Percentiles rank a stretch among this genome's conserved stretches.
Evolutionary conservation across 257 asterid genomes (phyloP).

Genomic region (Anisodus tanguticus): DNA sequence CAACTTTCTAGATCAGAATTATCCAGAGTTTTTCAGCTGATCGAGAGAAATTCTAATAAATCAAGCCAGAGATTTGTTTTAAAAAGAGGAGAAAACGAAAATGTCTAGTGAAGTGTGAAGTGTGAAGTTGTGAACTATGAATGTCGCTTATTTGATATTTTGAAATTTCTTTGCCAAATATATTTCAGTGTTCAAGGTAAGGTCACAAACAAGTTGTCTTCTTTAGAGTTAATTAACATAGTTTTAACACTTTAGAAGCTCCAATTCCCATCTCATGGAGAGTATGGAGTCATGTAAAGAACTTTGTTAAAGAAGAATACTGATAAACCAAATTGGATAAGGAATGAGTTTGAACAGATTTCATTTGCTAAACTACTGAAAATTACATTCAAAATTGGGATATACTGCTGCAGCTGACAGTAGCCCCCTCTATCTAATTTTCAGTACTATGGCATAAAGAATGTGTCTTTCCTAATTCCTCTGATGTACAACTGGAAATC

Average conservation of each 20-base stretch:
- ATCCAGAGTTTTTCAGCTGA: not conserved
- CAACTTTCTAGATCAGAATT: not conserved
- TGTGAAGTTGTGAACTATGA: too few species aligned
- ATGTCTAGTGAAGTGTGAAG: too few species aligned
- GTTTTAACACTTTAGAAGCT: not conserved
- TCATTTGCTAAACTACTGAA: not conserved
- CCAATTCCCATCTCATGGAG: not conserved
- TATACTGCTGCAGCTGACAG: not conserved
- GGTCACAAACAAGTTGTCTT: not conserved
- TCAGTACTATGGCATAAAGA: not conserved
- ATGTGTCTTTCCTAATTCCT: not conserved
- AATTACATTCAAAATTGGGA: constrained; percentile 16
- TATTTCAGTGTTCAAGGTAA: not conserved
- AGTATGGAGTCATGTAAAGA: not conserved
- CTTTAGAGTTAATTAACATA: not conserved
- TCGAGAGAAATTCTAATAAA: not conserved
- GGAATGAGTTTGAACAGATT: not conserved
- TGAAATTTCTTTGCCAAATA: not conserved
- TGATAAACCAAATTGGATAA: not conserved
- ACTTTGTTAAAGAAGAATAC: not conserved
- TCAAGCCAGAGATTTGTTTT: not conserved
- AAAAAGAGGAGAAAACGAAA: too few species aligned
- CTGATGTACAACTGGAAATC: not conserved
- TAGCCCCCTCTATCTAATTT: not conserved
- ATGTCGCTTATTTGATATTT: not conserved